Evolutionary conservation across 1,284 basidiomycete species (phyloP), one percentile per base, ranked within the genome.

Genomic region (Pterulicium gracile): DNA sequence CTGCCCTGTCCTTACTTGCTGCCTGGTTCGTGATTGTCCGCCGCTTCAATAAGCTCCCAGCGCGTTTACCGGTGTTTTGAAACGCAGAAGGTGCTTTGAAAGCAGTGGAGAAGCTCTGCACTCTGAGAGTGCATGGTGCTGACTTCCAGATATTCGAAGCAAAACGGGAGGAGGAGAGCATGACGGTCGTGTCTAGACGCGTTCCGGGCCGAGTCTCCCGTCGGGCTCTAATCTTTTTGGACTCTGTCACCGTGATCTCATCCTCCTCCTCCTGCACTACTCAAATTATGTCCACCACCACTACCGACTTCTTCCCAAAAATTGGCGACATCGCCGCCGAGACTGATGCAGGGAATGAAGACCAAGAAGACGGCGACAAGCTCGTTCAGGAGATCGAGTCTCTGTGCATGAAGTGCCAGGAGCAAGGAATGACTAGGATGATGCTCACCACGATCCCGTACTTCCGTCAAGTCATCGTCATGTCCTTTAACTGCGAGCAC

Each of bases 391-490:
- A 90, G 61, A 77, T 98, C 54, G 87, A 92, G 55, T 94, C 89
- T 24, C 69, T 98, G 24, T 98, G 96, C 67, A 95, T 98, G 91
- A 77, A 79, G 60, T 98, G 96, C 58, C 73, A 79, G 40, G 73
- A 97, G 63, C 83, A 95, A 85, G 96, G 96, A 24, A 70, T 72
- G n/a, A 98, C 96, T 0, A 73, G 93, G 43, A 68, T 99, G 59
- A 78, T 99, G 53, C 73, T 98, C 47, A 98, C 95, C 1, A 84
- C 85, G 15, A 98, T 99, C 49, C 96, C 96, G 0, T 98, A 88
- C 70, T 98, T 98, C 70, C 76, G 81, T 48, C 90, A 99, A 65
- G 86, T 98, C 47, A 88, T 99, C 56, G 80, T 98, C 49, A 92
- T 94, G 77, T 94, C 90, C 39, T 99, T 99, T 70, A 77, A 79